Percentiles rank a stretch among this genome's conserved stretches.
Evolutionary conservation across 208 protist species (phyloP).

Genomic region (Leishmania arabica): DNA sequence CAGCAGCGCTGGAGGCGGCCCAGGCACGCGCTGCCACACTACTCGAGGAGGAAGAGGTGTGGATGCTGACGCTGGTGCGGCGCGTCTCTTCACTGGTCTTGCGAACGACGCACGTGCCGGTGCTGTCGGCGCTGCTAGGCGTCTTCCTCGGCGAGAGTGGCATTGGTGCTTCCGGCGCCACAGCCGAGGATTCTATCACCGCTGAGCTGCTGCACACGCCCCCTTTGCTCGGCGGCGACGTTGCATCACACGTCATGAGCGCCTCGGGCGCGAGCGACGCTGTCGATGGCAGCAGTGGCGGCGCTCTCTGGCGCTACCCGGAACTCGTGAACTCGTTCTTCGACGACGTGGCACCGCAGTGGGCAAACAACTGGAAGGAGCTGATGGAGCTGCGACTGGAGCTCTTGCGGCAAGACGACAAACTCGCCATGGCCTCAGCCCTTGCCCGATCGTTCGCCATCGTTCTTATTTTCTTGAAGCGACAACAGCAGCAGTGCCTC

Average conservation of each 20-base stretch:
- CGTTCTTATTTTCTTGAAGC: slow-evolving; percentile 53
- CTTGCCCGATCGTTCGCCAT: slow-evolving; percentile 49
- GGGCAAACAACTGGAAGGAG: slow-evolving; percentile 71
- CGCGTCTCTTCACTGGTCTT: slow-evolving; percentile 66
- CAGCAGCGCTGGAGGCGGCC: slow-evolving; percentile 14
- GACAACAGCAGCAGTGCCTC: slow-evolving; percentile 30
- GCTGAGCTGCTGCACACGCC: slow-evolving; percentile 5
- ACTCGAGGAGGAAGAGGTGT: slow-evolving; percentile 37
- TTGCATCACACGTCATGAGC: not conserved
- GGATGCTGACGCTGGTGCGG: slow-evolving; percentile 54
- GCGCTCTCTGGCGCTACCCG: slow-evolving; percentile 35
- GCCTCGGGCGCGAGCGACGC: not conserved
- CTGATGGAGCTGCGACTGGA: slow-evolving; percentile 67
- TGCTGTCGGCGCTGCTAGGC: slow-evolving; percentile 44
- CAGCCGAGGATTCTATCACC: slow-evolving; percentile 7
- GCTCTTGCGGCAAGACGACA: slow-evolving; percentile 56
- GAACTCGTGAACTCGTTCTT: slow-evolving; percentile 47
- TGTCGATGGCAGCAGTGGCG: not conserved
- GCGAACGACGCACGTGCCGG: slow-evolving; percentile 43
- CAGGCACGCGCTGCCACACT: slow-evolving; percentile 9
- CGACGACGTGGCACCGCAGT: slow-evolving; percentile 51
- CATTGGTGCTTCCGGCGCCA: not conserved
- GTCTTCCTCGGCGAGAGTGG: slow-evolving; percentile 30
- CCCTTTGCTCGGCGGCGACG: not conserved
- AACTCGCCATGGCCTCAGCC: slow-evolving; percentile 47